Evolutionary conservation across 352 stramenopile genomes (phyloP).

Genomic region (Phytophthora aleatoria): DNA sequence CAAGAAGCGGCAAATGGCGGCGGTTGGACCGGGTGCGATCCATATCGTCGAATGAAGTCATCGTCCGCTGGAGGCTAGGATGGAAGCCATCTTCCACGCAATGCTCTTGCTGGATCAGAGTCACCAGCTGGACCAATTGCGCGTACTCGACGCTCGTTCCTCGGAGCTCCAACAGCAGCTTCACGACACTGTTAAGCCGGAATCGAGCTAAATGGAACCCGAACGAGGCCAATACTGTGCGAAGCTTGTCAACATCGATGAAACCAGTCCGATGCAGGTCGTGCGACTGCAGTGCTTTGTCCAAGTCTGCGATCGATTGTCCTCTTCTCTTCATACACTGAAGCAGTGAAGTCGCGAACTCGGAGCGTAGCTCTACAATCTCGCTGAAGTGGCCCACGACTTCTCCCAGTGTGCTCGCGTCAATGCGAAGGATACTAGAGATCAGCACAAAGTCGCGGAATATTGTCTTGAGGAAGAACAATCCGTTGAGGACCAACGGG

Average conservation of each 20-base stretch:
- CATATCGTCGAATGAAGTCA: constrained; percentile 26
- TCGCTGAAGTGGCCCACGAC: constrained; percentile 64
- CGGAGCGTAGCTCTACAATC: constrained; percentile 53
- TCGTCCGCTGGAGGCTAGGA: constrained; percentile 9
- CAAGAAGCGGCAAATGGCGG: constrained; percentile 23
- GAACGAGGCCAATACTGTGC: constrained; percentile 39
- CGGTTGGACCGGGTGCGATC: constrained; percentile 1
- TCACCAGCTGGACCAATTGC: constrained; percentile 47
- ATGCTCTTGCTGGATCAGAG: constrained; percentile 30
- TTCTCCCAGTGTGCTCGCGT: constrained; percentile 48
- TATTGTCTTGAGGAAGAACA: constrained; percentile 57
- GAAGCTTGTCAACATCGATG: constrained; percentile 50
- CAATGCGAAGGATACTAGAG: constrained; percentile 51
- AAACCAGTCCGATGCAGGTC: constrained; percentile 35
- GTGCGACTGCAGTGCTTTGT: constrained; percentile 25
- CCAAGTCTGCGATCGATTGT: constrained; percentile 33
- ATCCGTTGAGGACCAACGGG: constrained; percentile 53
- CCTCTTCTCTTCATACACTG: constrained; percentile 24
- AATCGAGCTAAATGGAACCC: constrained; percentile 60
- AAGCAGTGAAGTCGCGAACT: constrained; percentile 43
- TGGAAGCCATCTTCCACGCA: constrained; percentile 11
- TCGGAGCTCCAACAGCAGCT: constrained; percentile 53
- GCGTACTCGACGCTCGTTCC: constrained; percentile 49
- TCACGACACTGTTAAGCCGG: constrained; percentile 60
- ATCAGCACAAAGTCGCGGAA: constrained; percentile 69